Base-by-base conservation (phyloP, 371 early-diverging fungal species). In the Actinomucor elegans region DNA sequence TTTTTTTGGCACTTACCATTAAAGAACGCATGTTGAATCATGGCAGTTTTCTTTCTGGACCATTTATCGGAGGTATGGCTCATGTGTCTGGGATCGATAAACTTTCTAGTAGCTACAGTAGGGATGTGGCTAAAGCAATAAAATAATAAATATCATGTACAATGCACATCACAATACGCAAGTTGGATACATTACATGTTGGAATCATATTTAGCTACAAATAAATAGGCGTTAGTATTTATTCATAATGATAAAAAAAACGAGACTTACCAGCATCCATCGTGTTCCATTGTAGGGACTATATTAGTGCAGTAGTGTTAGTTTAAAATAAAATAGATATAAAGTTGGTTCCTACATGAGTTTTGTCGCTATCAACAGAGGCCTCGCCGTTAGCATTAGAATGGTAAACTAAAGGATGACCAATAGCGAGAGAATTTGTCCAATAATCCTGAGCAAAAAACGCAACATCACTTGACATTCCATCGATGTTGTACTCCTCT, bases 401-500 rank as follows among this genome's bases (percentile, higher is more conserved):
- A 5, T 60, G 53, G 11, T 45, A 57, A 9, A 41, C 66, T 18
- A 66, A 57, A 49, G 66, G 66, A 40, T 60, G 57, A 3, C 61
- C 56, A 23, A 66, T 66, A 38, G 60, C 66, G 35, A 66, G 54
- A 40, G 66, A 60, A 17, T 48, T 66, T 40, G 36, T 52, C 61
- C 60, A 66, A 28, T 52, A 66, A 24, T 66, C 66, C 45, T 66
- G 51, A n/a, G 57, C 48, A 28, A 66, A 57, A 18, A 57, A 45
- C 21, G 66, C 34, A 29, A 47, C 45, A 20, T 66, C 61, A 26
- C 41, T 57, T 6, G 42, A 29, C 57, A 66, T 57, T 32, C 66
- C 66, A 45, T 66, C 66, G 4, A 55, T 48, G 36, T 60, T 55
- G 46, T 48, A 60, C 27, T 66, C 66, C 57, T 66, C 66, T 66